Percentiles rank a stretch among this genome's conserved stretches.
Conservation (phyloP, 2,329 filamentous ascomycete species). For the Nigrograna mackinnonii region DNA sequence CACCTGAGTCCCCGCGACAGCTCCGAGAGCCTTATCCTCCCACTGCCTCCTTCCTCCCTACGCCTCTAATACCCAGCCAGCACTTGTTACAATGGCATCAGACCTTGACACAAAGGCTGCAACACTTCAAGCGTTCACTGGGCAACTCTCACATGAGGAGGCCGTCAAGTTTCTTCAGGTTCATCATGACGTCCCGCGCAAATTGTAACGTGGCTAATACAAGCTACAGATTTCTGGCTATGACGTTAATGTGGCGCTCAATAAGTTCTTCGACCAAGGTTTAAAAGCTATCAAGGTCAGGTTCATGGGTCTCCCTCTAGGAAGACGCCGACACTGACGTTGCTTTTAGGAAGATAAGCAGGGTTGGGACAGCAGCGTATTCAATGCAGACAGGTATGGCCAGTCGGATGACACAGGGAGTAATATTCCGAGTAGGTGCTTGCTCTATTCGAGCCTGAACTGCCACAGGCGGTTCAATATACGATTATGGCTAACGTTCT, state of each 20-base stretch:
- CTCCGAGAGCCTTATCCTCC: no score
- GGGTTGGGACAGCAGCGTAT: conserved; percentile 36
- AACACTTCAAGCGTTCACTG: no score
- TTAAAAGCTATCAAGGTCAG: neutral
- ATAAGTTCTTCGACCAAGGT: conserved; percentile 9
- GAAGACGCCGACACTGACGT: conserved; percentile 4
- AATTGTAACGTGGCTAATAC: no score
- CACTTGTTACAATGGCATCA: no score
- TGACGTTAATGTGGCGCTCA: conserved; percentile 4
- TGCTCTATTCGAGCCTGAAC: neutral
- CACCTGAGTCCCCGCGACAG: no score
- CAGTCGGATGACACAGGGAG: conserved; percentile 2
- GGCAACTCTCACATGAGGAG: no score
- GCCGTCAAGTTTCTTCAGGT: no score
- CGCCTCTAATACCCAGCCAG: no score
- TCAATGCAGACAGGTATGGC: conserved; percentile 32
- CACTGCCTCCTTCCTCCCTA: no score
- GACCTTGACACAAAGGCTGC: no score
- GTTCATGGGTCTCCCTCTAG: neutral
- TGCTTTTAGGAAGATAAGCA: conserved; percentile 9
- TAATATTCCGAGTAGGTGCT: conserved; percentile 30
- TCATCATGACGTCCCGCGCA: no score
- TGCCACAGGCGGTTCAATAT: conserved; percentile 2
- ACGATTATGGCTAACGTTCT: neutral
- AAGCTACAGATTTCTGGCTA: no score